A percentile compares a stretch with the other conserved stretches of the same genome.
Evolutionary conservation across 495 filamentous ascomycete genomes (phyloP).

Genomic region (Oidiodendron maius): DNA sequence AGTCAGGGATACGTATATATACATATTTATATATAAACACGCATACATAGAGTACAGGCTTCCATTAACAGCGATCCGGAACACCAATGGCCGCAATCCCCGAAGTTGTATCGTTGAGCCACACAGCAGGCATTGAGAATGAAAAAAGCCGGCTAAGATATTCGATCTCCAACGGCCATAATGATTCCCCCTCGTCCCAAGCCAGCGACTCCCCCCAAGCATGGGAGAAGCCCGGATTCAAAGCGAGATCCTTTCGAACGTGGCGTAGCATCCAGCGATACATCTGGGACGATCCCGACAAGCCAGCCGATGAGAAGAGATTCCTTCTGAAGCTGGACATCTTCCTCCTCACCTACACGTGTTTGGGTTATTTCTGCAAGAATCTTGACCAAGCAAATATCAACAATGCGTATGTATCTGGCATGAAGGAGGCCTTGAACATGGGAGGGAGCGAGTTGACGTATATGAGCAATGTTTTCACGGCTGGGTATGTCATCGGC

Average conservation of each 20-base stretch:
- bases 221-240: constrained; percentile 29
- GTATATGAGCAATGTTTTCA: constrained; percentile 50
- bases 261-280: constrained; percentile 2
- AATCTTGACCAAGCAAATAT: constrained; percentile 41
- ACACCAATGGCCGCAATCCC: too few species aligned
- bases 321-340: constrained; percentile 41
- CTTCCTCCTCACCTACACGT: constrained; percentile 19
- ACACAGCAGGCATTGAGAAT: neutral
- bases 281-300: constrained; percentile 47
- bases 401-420: constrained; percentile 47
- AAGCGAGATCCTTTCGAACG: too few species aligned
- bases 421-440: constrained; percentile 54
- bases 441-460: constrained; percentile 48
- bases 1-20: too few species aligned
- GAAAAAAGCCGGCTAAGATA: neutral
- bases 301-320: constrained; percentile 39
- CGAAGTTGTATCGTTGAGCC: neutral
- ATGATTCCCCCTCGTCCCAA: neutral
- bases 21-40: too few species aligned
- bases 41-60: too few species aligned
- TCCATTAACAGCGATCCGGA: too few species aligned
- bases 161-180: neutral
- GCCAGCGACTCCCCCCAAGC: neutral
- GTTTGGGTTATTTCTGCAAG: constrained; percentile 29
- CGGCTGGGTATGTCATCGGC: constrained; percentile 59